Conservation (phyloP, 495 filamentous ascomycete genomes). For the Trichocladium uniseriatum region DNA sequence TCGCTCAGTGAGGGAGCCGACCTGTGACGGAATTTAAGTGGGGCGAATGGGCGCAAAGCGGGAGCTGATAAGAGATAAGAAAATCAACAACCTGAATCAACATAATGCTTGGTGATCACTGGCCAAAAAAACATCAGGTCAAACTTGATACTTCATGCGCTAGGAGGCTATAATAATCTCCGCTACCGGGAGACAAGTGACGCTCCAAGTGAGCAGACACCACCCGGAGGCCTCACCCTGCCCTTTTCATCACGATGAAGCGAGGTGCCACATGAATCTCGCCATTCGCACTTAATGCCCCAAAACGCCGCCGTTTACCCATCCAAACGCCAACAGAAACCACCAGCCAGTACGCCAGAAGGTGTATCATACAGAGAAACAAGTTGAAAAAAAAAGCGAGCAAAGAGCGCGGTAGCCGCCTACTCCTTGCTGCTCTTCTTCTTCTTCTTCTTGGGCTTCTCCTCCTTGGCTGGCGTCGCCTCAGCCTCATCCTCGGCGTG, state of each 20-base stretch:
- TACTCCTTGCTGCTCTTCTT: conserved; percentile 39
- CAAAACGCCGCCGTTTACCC: conserved; percentile 24
- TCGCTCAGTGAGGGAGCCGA: not conserved
- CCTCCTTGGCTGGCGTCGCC: conserved; percentile 26
- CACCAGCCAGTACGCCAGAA: conserved; percentile 21
- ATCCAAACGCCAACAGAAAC: conserved; percentile 26
- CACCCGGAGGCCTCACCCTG: not conserved
- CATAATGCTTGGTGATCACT: too few species aligned
- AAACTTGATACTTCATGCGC: conserved; percentile 3
- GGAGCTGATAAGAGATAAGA: too few species aligned
- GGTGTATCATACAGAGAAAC: conserved; percentile 31
- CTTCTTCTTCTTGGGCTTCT: conserved; percentile 39
- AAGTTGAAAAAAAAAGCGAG: conserved; percentile 10
- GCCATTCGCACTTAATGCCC: conserved; percentile 14
- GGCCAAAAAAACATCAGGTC: too few species aligned
- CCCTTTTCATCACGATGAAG: conserved; percentile 16
- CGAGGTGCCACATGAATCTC: conserved; percentile 16
- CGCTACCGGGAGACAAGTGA: not conserved
- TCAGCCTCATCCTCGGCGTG: conserved; percentile 21
- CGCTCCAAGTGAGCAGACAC: not conserved
- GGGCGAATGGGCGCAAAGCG: conserved; percentile 11
- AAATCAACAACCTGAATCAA: too few species aligned
- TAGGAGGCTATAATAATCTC: not conserved
- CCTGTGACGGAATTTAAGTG: conserved; percentile 17
- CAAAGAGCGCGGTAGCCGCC: conserved; percentile 1